These are phyloP conservation scores for Aegilops longissima DNA, from an alignment of 176 grass and related monocot genomes.

Conservation along the genomic window DNA sequence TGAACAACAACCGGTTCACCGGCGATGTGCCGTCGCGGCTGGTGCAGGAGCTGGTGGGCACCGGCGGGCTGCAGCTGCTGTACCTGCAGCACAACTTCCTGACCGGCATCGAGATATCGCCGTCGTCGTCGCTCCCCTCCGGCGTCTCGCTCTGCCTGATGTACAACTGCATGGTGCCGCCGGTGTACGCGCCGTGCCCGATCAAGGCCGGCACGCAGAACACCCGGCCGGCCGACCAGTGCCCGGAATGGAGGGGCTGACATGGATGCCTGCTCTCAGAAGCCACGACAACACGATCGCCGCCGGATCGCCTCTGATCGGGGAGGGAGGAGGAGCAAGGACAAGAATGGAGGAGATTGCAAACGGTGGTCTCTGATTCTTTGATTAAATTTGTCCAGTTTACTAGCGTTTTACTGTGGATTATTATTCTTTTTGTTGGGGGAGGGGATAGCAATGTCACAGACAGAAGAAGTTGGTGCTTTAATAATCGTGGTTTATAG, in stretches of 20 bases:
- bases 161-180: slow-evolving; percentile 98
- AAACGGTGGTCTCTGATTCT: slow-evolving; percentile 56
- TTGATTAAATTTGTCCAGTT: slow-evolving; percentile 78
- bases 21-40: slow-evolving; percentile 79
- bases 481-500: slow-evolving; percentile 50
- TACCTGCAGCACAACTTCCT: slow-evolving; percentile 99
- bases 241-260: slow-evolving; percentile 83
- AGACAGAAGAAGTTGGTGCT: slow-evolving; percentile 23
- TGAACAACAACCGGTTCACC: slow-evolving; percentile 97
- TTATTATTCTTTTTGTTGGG: slow-evolving; percentile 42
- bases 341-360: slow-evolving; percentile 30
- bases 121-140: slow-evolving; percentile 65
- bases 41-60: slow-evolving; percentile 78
- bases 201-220: slow-evolving; percentile 88
- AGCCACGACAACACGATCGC: neutral
- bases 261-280: neutral
- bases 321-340: neutral
- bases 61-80: slow-evolving; percentile 69
- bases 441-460: slow-evolving; percentile 28
- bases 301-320: slow-evolving; percentile 43
- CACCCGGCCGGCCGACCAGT: slow-evolving; percentile 87
- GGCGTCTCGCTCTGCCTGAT: slow-evolving; percentile 83
- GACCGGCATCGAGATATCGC: slow-evolving; percentile 80
- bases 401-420: slow-evolving; percentile 29
- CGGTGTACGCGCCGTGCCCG: slow-evolving; percentile 84